Conservation (phyloP, 768 basidiomycete genomes). For the Tricholoma bakamatsutake region DNA sequence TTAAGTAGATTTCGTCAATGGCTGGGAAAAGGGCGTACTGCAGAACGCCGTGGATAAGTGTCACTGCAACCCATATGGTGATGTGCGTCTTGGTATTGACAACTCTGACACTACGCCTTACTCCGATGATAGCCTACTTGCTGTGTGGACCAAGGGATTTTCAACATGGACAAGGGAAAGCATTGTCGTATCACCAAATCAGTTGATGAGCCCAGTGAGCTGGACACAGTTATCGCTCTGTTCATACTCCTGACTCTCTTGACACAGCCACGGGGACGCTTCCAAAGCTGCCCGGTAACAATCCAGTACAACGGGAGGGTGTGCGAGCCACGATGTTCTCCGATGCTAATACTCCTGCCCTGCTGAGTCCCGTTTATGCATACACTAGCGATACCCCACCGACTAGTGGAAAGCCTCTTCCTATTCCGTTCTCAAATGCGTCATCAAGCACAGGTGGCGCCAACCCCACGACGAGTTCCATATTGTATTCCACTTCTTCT, state of each 20-base stretch:
- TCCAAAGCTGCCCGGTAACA: slow-evolving; percentile 45
- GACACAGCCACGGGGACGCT: slow-evolving; percentile 40
- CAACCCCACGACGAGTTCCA: not conserved
- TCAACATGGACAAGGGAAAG: slow-evolving; percentile 33
- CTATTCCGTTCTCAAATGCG: not conserved
- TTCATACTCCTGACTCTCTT: slow-evolving; percentile 2
- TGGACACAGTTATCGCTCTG: not conserved
- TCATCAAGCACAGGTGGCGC: not conserved
- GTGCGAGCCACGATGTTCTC: slow-evolving; percentile 25
- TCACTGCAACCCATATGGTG: slow-evolving; percentile 39
- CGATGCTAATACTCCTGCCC: slow-evolving; percentile 30
- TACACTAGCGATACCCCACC: slow-evolving; percentile 39
- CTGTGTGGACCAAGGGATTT: slow-evolving; percentile 40
- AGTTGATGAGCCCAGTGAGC: slow-evolving; percentile 42
- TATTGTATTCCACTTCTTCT: not conserved
- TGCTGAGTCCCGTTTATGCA: slow-evolving; percentile 39
- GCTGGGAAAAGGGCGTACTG: slow-evolving; percentile 55
- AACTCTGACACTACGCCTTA: slow-evolving; percentile 3
- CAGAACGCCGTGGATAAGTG: slow-evolving; percentile 50
- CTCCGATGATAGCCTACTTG: slow-evolving; percentile 28
- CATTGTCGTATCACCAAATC: slow-evolving; percentile 40
- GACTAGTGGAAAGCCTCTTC: slow-evolving; percentile 25
- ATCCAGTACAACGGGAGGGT: slow-evolving; percentile 39
- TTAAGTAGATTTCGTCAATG: slow-evolving; percentile 45
- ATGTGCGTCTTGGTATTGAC: slow-evolving; percentile 22